These are phyloP conservation scores for Schizonepeta tenuifolia DNA, from an alignment of 257 asterid species.

Conservation along the genomic window DNA sequence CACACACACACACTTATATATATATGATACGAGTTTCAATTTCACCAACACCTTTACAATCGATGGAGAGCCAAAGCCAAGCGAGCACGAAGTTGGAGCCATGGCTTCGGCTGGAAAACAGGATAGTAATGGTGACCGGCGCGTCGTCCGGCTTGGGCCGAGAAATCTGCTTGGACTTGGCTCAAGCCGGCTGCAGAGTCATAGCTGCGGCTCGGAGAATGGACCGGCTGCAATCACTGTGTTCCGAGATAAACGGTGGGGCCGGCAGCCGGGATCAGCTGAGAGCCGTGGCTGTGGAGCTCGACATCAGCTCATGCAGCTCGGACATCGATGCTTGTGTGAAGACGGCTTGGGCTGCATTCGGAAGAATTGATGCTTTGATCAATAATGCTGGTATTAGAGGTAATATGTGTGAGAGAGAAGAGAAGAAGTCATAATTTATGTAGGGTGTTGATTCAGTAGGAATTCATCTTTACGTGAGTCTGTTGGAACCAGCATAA, in stretches of 20 bases:
- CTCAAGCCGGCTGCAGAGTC: constrained; percentile 29
- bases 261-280: not conserved
- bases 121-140: constrained; percentile 23
- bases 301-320: constrained; percentile 20
- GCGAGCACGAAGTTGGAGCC: not conserved
- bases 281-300: constrained; percentile 35
- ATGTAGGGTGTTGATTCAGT: too few species aligned
- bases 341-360: constrained; percentile 32
- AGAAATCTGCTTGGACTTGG: constrained; percentile 31
- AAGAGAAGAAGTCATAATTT: too few species aligned
- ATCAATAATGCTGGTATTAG: constrained; percentile 29
- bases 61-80: too few species aligned
- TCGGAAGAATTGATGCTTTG: constrained; percentile 34
- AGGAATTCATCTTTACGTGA: too few species aligned
- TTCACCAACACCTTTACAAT: too few species aligned
- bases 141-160: constrained; percentile 31
- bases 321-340: not conserved
- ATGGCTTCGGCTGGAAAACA: constrained; percentile 22
- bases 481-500: too few species aligned
- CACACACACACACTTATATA: too few species aligned
- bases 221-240: constrained; percentile 16
- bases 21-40: too few species aligned
- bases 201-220: constrained; percentile 26
- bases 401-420: too few species aligned
- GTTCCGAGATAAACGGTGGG: constrained; percentile 12